Evolutionary conservation across 2,329 filamentous ascomycete genomes (phyloP).

Genomic region (Beauveria sp.): DNA sequence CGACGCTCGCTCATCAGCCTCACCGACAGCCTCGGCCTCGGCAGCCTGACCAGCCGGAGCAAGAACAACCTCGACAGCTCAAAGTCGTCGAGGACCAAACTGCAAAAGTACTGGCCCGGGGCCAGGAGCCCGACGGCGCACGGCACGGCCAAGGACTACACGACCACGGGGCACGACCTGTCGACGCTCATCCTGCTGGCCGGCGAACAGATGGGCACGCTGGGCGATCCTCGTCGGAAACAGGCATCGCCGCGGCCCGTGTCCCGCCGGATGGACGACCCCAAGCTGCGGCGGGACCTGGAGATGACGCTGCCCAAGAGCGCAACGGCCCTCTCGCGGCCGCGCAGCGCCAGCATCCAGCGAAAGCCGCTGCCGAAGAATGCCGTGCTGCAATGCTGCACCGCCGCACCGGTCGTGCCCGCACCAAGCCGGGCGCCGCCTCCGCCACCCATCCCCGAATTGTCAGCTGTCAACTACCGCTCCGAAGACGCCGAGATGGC

Average conservation of each 20-base stretch:
- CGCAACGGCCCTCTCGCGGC: neutral
- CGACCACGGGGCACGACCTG: neutral
- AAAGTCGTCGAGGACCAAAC: neutral
- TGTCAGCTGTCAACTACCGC: conserved; percentile 1
- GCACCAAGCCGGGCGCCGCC: neutral
- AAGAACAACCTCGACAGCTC: neutral
- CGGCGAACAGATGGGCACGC: conserved; percentile 6
- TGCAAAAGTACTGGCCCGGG: conserved; percentile 4
- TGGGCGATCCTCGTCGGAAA: neutral
- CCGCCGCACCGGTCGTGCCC: neutral
- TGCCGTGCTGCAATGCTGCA: neutral
- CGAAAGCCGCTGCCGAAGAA: conserved; percentile 2
- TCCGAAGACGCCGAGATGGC: neutral
- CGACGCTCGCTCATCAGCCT: conserved; percentile 11
- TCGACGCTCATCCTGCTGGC: conserved; percentile 1
- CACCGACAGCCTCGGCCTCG: neutral
- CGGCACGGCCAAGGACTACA: neutral
- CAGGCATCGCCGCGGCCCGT: neutral
- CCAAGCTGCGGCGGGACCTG: neutral
- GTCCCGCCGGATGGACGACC: neutral
- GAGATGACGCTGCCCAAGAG: conserved; percentile 4
- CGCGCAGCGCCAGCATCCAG: neutral
- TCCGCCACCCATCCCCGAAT: conserved; percentile 8
- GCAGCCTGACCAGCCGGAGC: neutral
- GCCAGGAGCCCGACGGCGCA: neutral